Conservation (phyloP, 371 early-diverging fungal genomes). For the Lichtheimia corymbifera region DNA sequence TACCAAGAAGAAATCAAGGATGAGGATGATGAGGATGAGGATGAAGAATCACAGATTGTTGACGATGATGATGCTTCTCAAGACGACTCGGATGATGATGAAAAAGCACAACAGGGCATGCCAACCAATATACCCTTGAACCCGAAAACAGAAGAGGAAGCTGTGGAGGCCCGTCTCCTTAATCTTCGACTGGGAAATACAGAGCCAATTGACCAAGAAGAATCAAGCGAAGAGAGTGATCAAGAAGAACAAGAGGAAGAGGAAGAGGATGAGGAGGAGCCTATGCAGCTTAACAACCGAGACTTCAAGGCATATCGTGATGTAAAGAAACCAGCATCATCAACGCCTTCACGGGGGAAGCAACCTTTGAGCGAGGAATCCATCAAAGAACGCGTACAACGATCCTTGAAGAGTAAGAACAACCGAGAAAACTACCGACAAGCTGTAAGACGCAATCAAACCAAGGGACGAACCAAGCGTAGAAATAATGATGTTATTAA, state of each 20-base stretch:
- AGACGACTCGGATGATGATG: conserved; percentile 34
- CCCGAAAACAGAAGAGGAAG: conserved; percentile 12
- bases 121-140: conserved; percentile 18
- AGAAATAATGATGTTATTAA: conserved; percentile 39
- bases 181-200: conserved; percentile 48
- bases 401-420: conserved; percentile 40
- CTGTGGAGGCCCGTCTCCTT: conserved; percentile 19
- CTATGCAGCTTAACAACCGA: conserved; percentile 52
- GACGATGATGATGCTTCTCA: conserved; percentile 23
- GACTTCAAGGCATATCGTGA: conserved; percentile 62
- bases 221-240: conserved; percentile 24
- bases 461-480: conserved; percentile 62
- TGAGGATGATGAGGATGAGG: conserved; percentile 36
- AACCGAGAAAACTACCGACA: conserved; percentile 33
- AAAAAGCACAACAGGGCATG: conserved; percentile 27
- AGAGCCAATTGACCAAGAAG: conserved; percentile 33
- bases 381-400: conserved; percentile 63
- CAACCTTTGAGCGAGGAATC: conserved; percentile 46
- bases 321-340: conserved; percentile 15
- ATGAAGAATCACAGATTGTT: conserved; percentile 26
- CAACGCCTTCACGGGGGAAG: conserved; percentile 31
- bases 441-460: conserved; percentile 46
- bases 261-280: conserved; percentile 29
- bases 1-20: conserved; percentile 57
- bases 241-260: conserved; percentile 28